phyloP scores from a whole-genome alignment of 2,329 filamentous ascomycete species.

The Keithomyces neogunnii region DNA sequence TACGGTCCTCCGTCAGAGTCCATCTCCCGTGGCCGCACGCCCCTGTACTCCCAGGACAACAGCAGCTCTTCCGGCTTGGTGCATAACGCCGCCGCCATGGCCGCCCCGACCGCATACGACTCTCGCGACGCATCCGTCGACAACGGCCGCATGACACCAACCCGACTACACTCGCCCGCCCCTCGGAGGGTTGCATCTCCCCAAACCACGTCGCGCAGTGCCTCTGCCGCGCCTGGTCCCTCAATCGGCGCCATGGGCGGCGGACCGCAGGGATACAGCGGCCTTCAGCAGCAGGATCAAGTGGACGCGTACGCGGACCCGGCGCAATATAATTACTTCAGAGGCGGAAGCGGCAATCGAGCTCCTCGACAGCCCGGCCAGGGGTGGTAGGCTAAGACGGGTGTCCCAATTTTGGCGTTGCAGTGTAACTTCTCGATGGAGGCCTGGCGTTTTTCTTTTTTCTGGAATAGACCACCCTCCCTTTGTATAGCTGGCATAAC shows the following conservation, averaged over 20 bases:
- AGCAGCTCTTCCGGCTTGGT: slow-evolving; percentile 46
- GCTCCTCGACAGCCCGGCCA: slow-evolving; percentile 24
- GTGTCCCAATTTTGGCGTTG: neutral
- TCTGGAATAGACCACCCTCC: slow-evolving; percentile 8
- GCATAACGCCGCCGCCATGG: slow-evolving; percentile 40
- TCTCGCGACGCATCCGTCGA: slow-evolving; percentile 16
- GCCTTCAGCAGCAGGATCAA: slow-evolving; percentile 45
- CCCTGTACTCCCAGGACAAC: slow-evolving; percentile 43
- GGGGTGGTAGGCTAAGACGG: slow-evolving; percentile 24
- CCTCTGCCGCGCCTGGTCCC: slow-evolving; percentile 26
- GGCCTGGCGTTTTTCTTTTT: slow-evolving; percentile 4
- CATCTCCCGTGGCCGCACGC: slow-evolving; percentile 30
- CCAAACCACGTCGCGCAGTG: neutral
- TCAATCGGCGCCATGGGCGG: slow-evolving; percentile 45
- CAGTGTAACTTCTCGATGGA: slow-evolving; percentile 3
- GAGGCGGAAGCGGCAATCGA: slow-evolving; percentile 24
- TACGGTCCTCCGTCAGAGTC: slow-evolving; percentile 11
- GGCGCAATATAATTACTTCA: slow-evolving; percentile 49
- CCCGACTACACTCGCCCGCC: slow-evolving; percentile 10
- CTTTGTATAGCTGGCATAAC: neutral
- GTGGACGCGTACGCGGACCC: slow-evolving; percentile 31
- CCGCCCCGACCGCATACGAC: slow-evolving; percentile 18
- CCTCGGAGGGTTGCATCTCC: slow-evolving; percentile 3
- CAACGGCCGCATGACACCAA: slow-evolving; percentile 15
- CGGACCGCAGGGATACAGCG: slow-evolving; percentile 51